Percentiles rank a stretch among this genome's conserved stretches.
Conservation (phyloP, 106 monocot genomes). For the Allium fistulosum region DNA sequence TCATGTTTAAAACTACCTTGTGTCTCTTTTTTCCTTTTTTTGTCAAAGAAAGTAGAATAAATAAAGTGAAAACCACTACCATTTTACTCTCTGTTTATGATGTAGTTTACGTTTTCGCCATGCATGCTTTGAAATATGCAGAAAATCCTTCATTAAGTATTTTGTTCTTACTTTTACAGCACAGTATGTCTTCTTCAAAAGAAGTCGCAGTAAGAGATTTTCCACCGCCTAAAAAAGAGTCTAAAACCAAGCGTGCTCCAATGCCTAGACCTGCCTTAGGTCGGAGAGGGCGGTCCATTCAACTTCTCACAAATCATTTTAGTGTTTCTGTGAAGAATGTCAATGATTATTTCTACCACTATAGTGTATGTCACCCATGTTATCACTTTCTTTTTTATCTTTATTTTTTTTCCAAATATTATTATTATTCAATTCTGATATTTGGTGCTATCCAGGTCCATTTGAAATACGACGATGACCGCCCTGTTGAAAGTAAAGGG, state of each 20-base stretch:
- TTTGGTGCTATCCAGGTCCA: slow-evolving; percentile 35
- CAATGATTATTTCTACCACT: slow-evolving; percentile 69
- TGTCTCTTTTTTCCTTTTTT: too few relatives aligned
- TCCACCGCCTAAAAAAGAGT: slow-evolving; percentile 16
- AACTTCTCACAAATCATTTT: slow-evolving; percentile 68
- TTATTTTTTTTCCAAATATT: background rate
- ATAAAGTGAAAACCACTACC: too few relatives aligned
- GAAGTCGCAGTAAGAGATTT: too few relatives aligned
- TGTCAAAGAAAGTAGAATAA: too few relatives aligned
- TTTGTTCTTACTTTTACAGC: too few relatives aligned
- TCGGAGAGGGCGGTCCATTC: slow-evolving; percentile 40
- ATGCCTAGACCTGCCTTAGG: slow-evolving; percentile 47
- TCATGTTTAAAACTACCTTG: too few relatives aligned
- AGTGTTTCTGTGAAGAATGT: slow-evolving; percentile 40
- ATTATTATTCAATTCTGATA: background rate
- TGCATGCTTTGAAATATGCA: too few relatives aligned
- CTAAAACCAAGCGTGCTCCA: slow-evolving; percentile 50
- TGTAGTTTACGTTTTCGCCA: too few relatives aligned
- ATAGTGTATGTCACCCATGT: slow-evolving; percentile 42
- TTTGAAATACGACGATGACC: slow-evolving; percentile 89
- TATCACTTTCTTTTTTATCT: background rate
- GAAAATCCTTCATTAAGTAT: too few relatives aligned
- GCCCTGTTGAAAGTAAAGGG: slow-evolving; percentile 74
- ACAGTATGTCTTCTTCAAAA: too few relatives aligned
- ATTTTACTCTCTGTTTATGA: too few relatives aligned